phyloP scores from a whole-genome alignment of 345 rosid genomes.

The Salix viminalis region DNA sequence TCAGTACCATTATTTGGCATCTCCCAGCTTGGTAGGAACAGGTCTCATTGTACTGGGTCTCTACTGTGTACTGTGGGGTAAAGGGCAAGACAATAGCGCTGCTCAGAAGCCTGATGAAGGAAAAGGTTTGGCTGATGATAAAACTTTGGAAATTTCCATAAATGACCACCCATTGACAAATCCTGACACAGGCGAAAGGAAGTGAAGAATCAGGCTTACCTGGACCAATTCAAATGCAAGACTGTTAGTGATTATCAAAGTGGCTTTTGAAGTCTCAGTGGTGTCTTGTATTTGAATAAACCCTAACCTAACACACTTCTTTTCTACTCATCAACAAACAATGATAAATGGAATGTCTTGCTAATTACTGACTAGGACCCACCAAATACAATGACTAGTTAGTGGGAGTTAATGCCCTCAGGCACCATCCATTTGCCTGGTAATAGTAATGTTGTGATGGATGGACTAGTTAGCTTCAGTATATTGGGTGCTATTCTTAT shows the following conservation, averaged over 20 bases:
- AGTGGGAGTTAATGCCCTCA: not conserved
- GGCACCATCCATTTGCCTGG: not conserved
- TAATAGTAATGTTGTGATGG: not conserved
- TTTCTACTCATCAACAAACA: too few species aligned
- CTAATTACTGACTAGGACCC: not conserved
- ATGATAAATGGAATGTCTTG: too few species aligned
- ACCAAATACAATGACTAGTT: not conserved
- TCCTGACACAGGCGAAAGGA: not conserved
- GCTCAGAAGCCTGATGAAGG: not conserved
- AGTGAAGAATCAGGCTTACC: too few species aligned
- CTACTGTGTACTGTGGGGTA: constrained; percentile 37
- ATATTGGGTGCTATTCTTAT: too few species aligned
- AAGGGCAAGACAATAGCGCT: constrained; percentile 18
- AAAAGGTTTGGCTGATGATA: not conserved
- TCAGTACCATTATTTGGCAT: not conserved
- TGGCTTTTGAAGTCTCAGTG: too few species aligned
- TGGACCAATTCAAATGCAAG: too few species aligned
- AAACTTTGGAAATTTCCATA: constrained; percentile 7
- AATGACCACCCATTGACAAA: not conserved
- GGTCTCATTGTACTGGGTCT: constrained; percentile 33
- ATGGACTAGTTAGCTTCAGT: too few species aligned
- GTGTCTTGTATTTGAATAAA: too few species aligned
- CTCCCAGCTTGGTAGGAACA: constrained; percentile 33
- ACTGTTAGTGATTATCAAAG: too few species aligned
- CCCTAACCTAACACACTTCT: too few species aligned